Conservation (phyloP, 352 stramenopile species). For the Globisporangium takayamanum region DNA sequence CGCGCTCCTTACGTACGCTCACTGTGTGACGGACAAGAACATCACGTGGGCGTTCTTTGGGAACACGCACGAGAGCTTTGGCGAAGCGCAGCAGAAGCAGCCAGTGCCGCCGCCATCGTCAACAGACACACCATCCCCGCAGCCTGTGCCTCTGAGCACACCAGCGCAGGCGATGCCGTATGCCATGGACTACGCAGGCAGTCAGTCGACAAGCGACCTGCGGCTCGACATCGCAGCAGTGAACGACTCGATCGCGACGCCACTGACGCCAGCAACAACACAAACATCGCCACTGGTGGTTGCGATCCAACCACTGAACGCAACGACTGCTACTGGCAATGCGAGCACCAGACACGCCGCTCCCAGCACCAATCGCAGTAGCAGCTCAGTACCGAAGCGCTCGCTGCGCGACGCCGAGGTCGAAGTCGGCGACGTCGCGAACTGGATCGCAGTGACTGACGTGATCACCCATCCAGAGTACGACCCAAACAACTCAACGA, state of each 20-base stretch:
- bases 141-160: not conserved
- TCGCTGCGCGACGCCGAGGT: not conserved
- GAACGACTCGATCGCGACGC: too few species aligned
- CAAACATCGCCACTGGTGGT: too few species aligned
- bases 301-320: not conserved
- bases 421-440: slow-evolving; percentile 19
- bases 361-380: not conserved
- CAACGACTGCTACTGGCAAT: not conserved
- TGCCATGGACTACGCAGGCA: too few species aligned
- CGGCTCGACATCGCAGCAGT: too few species aligned
- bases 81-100: not conserved
- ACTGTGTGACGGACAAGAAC: slow-evolving; percentile 12
- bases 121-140: not conserved
- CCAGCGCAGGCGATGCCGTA: too few species aligned
- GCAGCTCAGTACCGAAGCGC: not conserved
- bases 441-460: slow-evolving; percentile 16
- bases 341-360: not conserved
- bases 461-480: slow-evolving; percentile 20
- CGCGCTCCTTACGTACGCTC: slow-evolving; percentile 26
- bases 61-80: slow-evolving; percentile 4
- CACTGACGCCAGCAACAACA: too few species aligned
- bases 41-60: slow-evolving; percentile 28
- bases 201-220: too few species aligned
- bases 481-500: slow-evolving; percentile 1
- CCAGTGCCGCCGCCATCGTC: not conserved